Percentiles rank a stretch among this genome's conserved stretches.
Evolutionary conservation across 2,329 filamentous ascomycete genomes (phyloP).

Genomic region (Epichloe gansuensis): DNA sequence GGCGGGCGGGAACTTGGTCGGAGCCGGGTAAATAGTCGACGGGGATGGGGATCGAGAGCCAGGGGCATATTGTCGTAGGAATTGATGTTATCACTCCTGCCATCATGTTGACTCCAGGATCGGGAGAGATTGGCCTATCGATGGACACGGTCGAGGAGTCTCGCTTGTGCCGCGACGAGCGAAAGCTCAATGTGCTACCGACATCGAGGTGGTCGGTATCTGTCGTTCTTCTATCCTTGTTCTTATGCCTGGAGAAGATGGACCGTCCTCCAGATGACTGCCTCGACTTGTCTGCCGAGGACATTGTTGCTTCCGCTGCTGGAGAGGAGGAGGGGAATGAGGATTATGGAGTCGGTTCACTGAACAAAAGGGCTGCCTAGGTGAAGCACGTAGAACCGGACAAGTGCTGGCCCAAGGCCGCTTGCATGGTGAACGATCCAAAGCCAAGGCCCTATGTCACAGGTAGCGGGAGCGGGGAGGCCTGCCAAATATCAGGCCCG

Average conservation of each 20-base stretch:
- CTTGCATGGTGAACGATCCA: slow-evolving; percentile 25
- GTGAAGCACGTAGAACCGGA: slow-evolving; percentile 22
- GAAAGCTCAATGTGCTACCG: slow-evolving; percentile 49
- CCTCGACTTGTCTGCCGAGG: slow-evolving; percentile 64
- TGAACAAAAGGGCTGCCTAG: slow-evolving; percentile 10
- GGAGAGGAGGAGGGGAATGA: not conserved
- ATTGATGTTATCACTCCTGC: slow-evolving; percentile 80
- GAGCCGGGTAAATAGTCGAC: slow-evolving; percentile 61
- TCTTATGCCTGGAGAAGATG: slow-evolving; percentile 83
- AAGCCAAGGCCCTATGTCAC: slow-evolving; percentile 6
- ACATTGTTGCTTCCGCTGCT: slow-evolving; percentile 29
- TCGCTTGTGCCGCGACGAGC: slow-evolving; percentile 63
- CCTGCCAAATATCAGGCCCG: slow-evolving; percentile 1
- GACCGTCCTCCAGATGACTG: slow-evolving; percentile 66
- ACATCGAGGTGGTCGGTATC: slow-evolving; percentile 50
- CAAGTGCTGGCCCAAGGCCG: slow-evolving; percentile 25
- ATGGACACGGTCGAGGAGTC: slow-evolving; percentile 61
- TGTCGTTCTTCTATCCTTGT: slow-evolving; percentile 54
- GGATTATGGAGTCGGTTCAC: not conserved
- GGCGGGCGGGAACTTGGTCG: slow-evolving; percentile 50
- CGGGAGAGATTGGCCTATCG: slow-evolving; percentile 53
- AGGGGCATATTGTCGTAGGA: slow-evolving; percentile 59
- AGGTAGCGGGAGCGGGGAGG: slow-evolving; percentile 1
- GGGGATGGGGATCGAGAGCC: slow-evolving; percentile 60
- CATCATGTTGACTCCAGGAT: slow-evolving; percentile 57